A percentile compares a stretch with the other conserved stretches of the same genome.
These are phyloP conservation scores for Lathyrus aphaca DNA, from an alignment of 306 rosid genomes.

Conservation along the genomic window DNA sequence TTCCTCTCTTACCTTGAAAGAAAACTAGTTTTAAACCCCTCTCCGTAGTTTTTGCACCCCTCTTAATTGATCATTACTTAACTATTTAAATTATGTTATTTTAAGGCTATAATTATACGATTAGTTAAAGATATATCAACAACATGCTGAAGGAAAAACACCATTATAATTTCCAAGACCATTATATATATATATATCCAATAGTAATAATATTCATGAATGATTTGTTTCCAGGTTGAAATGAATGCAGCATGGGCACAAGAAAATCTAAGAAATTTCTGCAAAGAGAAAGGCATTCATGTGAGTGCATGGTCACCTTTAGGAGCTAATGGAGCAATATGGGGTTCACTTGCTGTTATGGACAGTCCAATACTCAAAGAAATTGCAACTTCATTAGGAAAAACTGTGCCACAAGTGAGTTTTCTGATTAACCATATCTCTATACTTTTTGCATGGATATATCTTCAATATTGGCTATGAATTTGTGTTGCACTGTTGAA, in stretches of 20 bases:
- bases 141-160: no score
- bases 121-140: no score
- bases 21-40: no score
- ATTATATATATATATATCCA: no score
- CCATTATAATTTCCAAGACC: not conserved
- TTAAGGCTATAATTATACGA: no score
- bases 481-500: slow-evolving; percentile 18
- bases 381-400: slow-evolving; percentile 34
- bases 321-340: slow-evolving; percentile 46
- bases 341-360: slow-evolving; percentile 55
- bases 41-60: no score
- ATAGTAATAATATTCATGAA: not conserved
- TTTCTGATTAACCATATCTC: not conserved
- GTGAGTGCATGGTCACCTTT: slow-evolving; percentile 54
- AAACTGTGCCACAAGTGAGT: slow-evolving; percentile 39
- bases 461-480: not conserved
- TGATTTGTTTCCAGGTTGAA: slow-evolving; percentile 40
- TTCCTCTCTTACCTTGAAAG: no score
- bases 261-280: slow-evolving; percentile 37
- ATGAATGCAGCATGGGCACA: slow-evolving; percentile 53
- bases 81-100: no score
- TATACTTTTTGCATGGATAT: not conserved
- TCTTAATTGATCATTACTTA: no score
- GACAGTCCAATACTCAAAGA: slow-evolving; percentile 41
- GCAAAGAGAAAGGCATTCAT: slow-evolving; percentile 47